A percentile compares a stretch with the other conserved stretches of the same genome.
phyloP scores from a whole-genome alignment of 1,139 yeast genomes.

The Candida sp. region DNA sequence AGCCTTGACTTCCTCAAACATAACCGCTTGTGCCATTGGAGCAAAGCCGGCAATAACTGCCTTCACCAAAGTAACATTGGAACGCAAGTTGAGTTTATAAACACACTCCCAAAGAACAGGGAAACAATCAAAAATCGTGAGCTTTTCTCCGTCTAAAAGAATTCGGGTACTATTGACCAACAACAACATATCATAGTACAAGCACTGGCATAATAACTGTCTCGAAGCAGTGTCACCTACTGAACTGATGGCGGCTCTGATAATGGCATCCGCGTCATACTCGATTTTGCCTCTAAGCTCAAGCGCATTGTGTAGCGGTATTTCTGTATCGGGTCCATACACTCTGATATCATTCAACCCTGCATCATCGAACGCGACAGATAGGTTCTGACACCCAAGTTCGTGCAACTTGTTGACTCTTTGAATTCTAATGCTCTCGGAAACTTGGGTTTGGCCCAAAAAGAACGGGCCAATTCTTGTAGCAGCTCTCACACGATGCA shows the following conservation, averaged over 20 bases:
- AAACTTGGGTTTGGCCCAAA: conserved; percentile 9
- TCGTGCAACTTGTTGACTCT: conserved; percentile 10
- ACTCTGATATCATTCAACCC: conserved; percentile 21
- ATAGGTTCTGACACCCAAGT: conserved; percentile 18
- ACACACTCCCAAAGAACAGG: conserved; percentile 52
- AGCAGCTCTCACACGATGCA: conserved; percentile 45
- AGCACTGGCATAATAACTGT: conserved; percentile 47
- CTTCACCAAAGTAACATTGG: conserved; percentile 41
- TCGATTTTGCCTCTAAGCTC: conserved; percentile 43
- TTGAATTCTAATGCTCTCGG: conserved; percentile 7
- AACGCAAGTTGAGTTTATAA: conserved; percentile 31
- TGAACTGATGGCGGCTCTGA: conserved; percentile 21
- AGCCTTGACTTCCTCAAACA: conserved; percentile 32
- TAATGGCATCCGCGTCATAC: conserved; percentile 26
- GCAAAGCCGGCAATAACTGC: conserved; percentile 46
- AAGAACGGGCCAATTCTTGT: conserved; percentile 34
- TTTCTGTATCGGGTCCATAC: conserved; percentile 21
- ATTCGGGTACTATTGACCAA: conserved; percentile 56
- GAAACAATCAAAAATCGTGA: conserved; percentile 48
- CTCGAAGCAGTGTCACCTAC: conserved; percentile 29
- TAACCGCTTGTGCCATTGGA: conserved; percentile 45
- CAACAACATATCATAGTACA: conserved; percentile 60
- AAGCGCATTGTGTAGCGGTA: conserved; percentile 29
- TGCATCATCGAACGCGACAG: conserved; percentile 16
- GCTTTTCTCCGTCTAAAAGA: conserved; percentile 39